These are phyloP conservation scores for Boletus fagicola DNA, from an alignment of 768 basidiomycete species.

Conservation along the genomic window DNA sequence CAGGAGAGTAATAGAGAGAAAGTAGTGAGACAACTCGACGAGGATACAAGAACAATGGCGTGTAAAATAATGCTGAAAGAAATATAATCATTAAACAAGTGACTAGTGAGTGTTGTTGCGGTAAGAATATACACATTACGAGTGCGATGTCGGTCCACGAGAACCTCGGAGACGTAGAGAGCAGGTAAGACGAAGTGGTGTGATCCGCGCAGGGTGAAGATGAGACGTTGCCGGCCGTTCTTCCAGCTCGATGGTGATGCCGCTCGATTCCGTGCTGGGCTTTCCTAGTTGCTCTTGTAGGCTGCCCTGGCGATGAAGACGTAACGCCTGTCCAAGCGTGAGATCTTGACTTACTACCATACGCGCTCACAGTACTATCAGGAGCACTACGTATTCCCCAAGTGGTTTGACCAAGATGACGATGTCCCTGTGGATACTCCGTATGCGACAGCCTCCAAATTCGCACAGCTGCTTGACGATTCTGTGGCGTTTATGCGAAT, in stretches of 20 bases:
- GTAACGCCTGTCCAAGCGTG: slow-evolving; percentile 36
- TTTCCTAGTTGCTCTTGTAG: slow-evolving; percentile 15
- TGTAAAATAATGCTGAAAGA: too few species aligned
- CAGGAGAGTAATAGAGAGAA: too few species aligned
- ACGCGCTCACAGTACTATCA: slow-evolving; percentile 16
- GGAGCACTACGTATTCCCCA: slow-evolving; percentile 1
- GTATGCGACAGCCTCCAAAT: slow-evolving; percentile 57
- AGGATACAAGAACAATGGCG: too few species aligned
- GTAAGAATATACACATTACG: neutral
- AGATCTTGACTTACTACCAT: slow-evolving; percentile 25
- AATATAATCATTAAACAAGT: neutral
- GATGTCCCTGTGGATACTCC: slow-evolving; percentile 69
- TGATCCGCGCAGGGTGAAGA: neutral
- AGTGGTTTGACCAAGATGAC: slow-evolving; percentile 13
- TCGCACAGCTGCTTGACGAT: slow-evolving; percentile 27
- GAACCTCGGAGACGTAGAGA: too few species aligned
- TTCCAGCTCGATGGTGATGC: slow-evolving; percentile 68
- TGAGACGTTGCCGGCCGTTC: slow-evolving; percentile 19
- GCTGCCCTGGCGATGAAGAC: slow-evolving; percentile 14
- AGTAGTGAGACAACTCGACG: too few species aligned
- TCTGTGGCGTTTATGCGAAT: too few species aligned
- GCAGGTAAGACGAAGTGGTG: too few species aligned
- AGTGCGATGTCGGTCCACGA: neutral
- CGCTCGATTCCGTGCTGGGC: slow-evolving; percentile 29
- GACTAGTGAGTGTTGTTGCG: neutral